Evolutionary conservation across 345 rosid species (phyloP).

Genomic region (Dimocarpus longan): DNA sequence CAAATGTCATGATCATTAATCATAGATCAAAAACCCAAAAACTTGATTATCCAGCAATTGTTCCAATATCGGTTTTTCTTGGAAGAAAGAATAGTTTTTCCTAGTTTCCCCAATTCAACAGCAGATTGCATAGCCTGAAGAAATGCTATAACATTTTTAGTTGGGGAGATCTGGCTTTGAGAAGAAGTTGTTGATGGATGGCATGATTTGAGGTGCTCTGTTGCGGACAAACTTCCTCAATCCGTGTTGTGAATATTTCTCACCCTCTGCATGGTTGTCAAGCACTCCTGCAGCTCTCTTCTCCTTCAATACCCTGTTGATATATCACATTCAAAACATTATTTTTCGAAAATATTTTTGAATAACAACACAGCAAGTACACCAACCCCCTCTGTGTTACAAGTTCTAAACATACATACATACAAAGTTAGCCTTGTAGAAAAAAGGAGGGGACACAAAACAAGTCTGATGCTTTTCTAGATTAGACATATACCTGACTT

Average conservation of each 20-base stretch:
- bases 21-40: not conserved
- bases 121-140: not conserved
- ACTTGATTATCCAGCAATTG: not conserved
- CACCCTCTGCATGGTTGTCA: conserved; percentile 56
- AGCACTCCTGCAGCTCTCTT: conserved; percentile 61
- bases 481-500: conserved; percentile 50
- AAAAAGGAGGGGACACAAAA: not conserved
- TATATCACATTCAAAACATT: too few relatives aligned
- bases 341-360: too few relatives aligned
- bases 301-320: conserved; percentile 47
- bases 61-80: not conserved
- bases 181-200: conserved; percentile 62
- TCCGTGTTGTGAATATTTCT: conserved; percentile 55
- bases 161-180: conserved; percentile 41
- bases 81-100: not conserved
- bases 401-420: too few relatives aligned
- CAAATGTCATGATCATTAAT: not conserved
- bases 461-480: not conserved
- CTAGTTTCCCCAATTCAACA: not conserved
- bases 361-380: too few relatives aligned
- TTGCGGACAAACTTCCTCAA: conserved; percentile 50
- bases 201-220: conserved; percentile 56
- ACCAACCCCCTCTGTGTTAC: too few relatives aligned
- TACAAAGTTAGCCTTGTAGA: too few relatives aligned
- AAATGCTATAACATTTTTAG: not conserved